Evolutionary conservation across 768 basidiomycete genomes (phyloP), one percentile per base, ranked within the genome.

Genomic region (Naematelia encephala): DNA sequence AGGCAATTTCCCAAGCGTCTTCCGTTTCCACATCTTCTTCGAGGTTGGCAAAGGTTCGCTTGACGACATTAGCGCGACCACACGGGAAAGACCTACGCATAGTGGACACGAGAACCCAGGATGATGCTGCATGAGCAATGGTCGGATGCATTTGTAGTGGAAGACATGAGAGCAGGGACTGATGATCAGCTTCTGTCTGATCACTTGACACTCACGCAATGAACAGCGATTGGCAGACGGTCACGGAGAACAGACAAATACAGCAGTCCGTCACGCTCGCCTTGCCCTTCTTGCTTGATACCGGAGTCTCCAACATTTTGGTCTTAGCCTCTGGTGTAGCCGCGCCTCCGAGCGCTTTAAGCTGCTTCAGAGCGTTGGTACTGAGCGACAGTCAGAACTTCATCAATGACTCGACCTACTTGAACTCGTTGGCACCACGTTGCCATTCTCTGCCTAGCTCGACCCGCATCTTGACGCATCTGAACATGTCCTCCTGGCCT

Each of bases 361-460:
- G 85, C 63, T 93, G 91, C 69, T 87, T 88, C 49, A 97, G 80
- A 0, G 87, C 87, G 50, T 86, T 78, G 5, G 77, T 78, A 64
- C 80, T 81, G 60, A 0, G 4, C 10, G n/a, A 12, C 22, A 55
- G 46, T 2, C 30, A 11, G 5, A 1, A 1, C 51, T 8, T 29
- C 10, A 11, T 12, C 14, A 25, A 39, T 8, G 21, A 22, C 3
- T 30, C 8, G 4, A 79, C 82, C 65, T 68, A 85, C 84, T 98
- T 99, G 90, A 96, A 99, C 43, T 86, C 88, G 80, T 97, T 97
- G 0, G 86, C 84, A 0, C 80, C 83, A 1, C 85, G 80, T 76
- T 96, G 91, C 94, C 92, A 97, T 76, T 92, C 92, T 60, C 93
- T 80, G 8, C 85, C 85, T 16, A 97, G 77, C 78, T 99, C 94